Evolutionary conservation across 805 yeast species (phyloP).

Genomic region (Barnettozyma siamensis): DNA sequence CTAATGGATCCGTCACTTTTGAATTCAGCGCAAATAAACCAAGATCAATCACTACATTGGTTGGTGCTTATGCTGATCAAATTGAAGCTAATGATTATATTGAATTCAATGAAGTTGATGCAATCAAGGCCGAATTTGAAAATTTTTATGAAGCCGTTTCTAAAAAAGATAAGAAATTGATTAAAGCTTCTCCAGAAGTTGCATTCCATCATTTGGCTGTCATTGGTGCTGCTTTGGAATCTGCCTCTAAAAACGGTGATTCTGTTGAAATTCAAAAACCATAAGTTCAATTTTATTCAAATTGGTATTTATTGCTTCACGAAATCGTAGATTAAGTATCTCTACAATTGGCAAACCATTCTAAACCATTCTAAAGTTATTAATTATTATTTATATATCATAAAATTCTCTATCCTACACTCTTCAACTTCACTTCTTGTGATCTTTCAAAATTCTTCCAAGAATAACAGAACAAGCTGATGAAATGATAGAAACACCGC

Average conservation of each 20-base stretch:
- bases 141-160: slow-evolving; percentile 56
- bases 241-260: slow-evolving; percentile 50
- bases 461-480: slow-evolving; percentile 24
- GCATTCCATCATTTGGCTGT: slow-evolving; percentile 93
- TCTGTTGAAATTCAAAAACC: slow-evolving; percentile 40
- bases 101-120: slow-evolving; percentile 39
- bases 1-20: slow-evolving; percentile 65
- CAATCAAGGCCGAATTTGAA: slow-evolving; percentile 49
- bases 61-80: slow-evolving; percentile 23
- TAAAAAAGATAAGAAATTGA: slow-evolving; percentile 51
- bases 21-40: slow-evolving; percentile 49
- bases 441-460: slow-evolving; percentile 15
- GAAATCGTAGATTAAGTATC: too few relatives aligned
- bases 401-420: neutral
- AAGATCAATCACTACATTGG: slow-evolving; percentile 30
- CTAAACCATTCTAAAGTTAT: neutral
- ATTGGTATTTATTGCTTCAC: too few relatives aligned
- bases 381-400: too few relatives aligned
- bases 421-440: slow-evolving; percentile 1
- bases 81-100: slow-evolving; percentile 20
- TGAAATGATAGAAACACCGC: slow-evolving; percentile 65
- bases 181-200: slow-evolving; percentile 59
- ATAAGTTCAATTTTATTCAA: neutral
- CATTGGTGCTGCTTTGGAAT: slow-evolving; percentile 77
- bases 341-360: too few relatives aligned